phyloP scores from a whole-genome alignment of 2,329 filamentous ascomycete genomes.

The Trichophyton mentagrophytes region DNA sequence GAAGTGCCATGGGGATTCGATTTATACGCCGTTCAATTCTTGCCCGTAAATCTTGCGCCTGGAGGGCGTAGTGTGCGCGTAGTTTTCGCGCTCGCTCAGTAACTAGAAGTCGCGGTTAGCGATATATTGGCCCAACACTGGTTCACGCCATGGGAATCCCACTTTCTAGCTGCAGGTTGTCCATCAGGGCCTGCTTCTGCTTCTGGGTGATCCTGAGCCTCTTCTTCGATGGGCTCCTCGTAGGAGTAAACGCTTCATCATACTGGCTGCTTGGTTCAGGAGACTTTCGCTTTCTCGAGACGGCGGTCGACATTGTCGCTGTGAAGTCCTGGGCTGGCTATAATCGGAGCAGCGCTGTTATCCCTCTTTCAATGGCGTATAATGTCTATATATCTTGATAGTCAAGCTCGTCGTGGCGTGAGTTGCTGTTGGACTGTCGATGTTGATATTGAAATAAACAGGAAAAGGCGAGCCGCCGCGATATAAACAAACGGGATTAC shows the following conservation, averaged over 20 bases:
- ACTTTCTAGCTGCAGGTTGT: slow-evolving; percentile 85
- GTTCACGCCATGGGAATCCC: slow-evolving; percentile 23
- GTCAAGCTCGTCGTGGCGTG: neutral
- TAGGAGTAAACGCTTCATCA: slow-evolving; percentile 33
- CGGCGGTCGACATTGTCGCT: slow-evolving; percentile 24
- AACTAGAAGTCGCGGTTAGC: slow-evolving; percentile 40
- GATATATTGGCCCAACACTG: slow-evolving; percentile 13
- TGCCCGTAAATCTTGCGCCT: slow-evolving; percentile 71
- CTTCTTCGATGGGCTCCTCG: slow-evolving; percentile 51
- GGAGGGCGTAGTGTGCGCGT: slow-evolving; percentile 75
- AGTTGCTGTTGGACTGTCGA: neutral
- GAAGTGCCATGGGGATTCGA: slow-evolving; percentile 67
- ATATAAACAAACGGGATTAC: slow-evolving; percentile 11
- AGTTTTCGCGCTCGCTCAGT: slow-evolving; percentile 78
- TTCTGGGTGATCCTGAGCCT: slow-evolving; percentile 49
- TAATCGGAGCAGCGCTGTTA: neutral
- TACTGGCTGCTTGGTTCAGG: slow-evolving; percentile 24
- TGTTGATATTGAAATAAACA: neutral
- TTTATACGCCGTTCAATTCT: slow-evolving; percentile 89
- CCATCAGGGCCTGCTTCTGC: slow-evolving; percentile 77
- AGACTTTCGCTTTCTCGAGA: slow-evolving; percentile 30
- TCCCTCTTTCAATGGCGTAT: neutral
- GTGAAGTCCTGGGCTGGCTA: neutral
- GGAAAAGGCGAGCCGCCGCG: neutral
- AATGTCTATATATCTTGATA: neutral